Evolutionary conservation across 352 stramenopile species (phyloP).

Genomic region (Discostella stelligera): DNA sequence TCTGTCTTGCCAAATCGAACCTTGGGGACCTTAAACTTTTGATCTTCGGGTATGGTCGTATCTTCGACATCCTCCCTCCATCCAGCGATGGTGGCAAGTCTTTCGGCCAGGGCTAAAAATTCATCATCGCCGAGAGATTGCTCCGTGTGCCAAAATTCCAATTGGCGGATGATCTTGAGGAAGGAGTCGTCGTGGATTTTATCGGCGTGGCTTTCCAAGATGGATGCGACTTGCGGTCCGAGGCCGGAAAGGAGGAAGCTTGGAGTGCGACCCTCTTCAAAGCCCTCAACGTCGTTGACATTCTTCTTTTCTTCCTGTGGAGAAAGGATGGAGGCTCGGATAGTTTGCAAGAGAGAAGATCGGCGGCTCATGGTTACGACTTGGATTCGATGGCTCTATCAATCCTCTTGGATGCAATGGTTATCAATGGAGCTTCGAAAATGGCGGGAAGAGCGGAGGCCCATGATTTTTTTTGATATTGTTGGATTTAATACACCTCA

Average conservation of each 20-base stretch:
- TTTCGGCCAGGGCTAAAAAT: constrained; percentile 36
- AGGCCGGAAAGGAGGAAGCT: constrained; percentile 6
- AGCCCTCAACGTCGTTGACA: not conserved
- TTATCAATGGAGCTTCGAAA: no score
- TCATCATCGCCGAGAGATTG: constrained; percentile 20
- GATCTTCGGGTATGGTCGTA: not conserved
- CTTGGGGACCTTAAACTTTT: constrained; percentile 46
- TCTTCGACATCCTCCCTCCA: constrained; percentile 41
- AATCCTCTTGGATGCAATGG: no score
- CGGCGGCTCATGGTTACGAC: not conserved
- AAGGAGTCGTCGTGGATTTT: constrained; percentile 58
- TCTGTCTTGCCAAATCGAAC: constrained; percentile 61
- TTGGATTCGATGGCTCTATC: not conserved
- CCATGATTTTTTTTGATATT: no score
- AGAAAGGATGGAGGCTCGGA: not conserved
- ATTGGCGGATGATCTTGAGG: constrained; percentile 57
- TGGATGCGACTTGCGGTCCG: constrained; percentile 27
- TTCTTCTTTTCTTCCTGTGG: not conserved
- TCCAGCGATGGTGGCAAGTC: constrained; percentile 26
- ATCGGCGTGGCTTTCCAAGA: constrained; percentile 28
- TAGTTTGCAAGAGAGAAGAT: not conserved
- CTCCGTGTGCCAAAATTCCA: constrained; percentile 60
- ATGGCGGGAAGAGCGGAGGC: no score
- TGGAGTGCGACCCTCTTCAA: not conserved
- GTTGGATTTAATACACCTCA: no score